Base-by-base conservation (phyloP, 441 rosid genomes). In the Gossypium schwendimanii region DNA sequence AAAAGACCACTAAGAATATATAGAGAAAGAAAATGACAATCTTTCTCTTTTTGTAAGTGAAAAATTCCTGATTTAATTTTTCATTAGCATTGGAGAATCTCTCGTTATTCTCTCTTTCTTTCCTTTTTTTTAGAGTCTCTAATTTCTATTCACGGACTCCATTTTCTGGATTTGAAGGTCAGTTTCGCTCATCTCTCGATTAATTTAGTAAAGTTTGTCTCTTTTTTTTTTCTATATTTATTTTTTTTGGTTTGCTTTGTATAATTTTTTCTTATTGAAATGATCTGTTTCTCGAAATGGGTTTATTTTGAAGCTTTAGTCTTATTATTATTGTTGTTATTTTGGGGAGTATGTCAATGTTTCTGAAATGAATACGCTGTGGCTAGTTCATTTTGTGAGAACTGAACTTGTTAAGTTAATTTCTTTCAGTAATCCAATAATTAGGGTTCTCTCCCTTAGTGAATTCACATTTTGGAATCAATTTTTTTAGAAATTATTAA, bases 41-140 rank as follows among this genome's bases (percentile, higher is more conserved):
- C 39, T 67, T 41, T 17, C 71, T 67, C 33, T 72, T 73, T 76
- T 68, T 58, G 75, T 63, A 78, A 69, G 82, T 49, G 78, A 80
- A 76, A 80, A 84, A 80, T 76, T 81, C 83, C 81, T 81, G 87
- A 84, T 82, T 81, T 72, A 31, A 31, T 31, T 86, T 84, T 83
- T 77, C 52, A 80, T 83, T 74, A 63, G 73, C 83, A 72, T 50
- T n/a, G 54, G 9, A 50, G 74, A 17, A 78, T 75, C 82, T 78
- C 33, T 31, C 33, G 6, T 31, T 31, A 31, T 31, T 31, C 33
- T 31, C 80, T 82, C 83, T 59, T 61, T 54, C 58, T 58, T 62
- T 77, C 75, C 69, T 72, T 24, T 24, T 62, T 62, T 26, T 26
- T 69, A 62, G 33, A 47, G 54, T 15, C 49, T 50, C 50, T 14